Conservation (phyloP, 2,329 filamentous ascomycete species). For the Fusarium miscanthi region DNA sequence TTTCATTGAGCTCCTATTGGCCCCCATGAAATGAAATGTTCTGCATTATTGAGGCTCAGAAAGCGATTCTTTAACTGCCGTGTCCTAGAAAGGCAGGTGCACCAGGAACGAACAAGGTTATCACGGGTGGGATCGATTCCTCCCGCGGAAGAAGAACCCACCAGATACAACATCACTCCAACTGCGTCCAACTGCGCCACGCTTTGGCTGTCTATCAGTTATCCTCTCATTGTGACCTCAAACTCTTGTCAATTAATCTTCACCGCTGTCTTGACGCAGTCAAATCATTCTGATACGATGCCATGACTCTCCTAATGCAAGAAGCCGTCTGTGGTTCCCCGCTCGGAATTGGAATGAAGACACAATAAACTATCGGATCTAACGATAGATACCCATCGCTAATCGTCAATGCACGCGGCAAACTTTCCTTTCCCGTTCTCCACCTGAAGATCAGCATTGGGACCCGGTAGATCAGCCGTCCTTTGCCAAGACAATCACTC, state of each 20-base stretch:
- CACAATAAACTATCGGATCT: not conserved
- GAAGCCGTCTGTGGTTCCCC: conserved; percentile 22
- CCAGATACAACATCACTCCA: conserved; percentile 1
- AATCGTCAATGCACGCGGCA: conserved; percentile 24
- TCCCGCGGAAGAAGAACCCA: not conserved
- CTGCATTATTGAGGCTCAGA: not conserved
- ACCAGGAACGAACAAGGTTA: not conserved
- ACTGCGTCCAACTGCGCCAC: conserved; percentile 12
- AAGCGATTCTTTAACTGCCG: not conserved
- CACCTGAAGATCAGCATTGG: not conserved
- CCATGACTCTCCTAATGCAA: conserved; percentile 15
- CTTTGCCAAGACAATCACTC: not conserved
- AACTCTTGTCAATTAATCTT: not conserved
- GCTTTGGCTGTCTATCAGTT: not conserved
- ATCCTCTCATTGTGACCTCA: not conserved
- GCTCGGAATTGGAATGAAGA: not conserved
- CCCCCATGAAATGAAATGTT: not conserved
- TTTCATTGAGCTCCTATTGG: not conserved
- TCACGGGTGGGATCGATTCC: not conserved
- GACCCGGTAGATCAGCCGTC: conserved; percentile 8
- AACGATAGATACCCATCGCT: not conserved
- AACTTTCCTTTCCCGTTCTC: conserved; percentile 15
- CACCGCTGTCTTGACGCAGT: not conserved
- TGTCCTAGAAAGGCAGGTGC: not conserved
- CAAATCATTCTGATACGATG: not conserved